A percentile compares a stretch with the other conserved stretches of the same genome.
Evolutionary conservation across 2,329 filamentous ascomycete genomes (phyloP).

Genomic region (Alternaria conjuncta): DNA sequence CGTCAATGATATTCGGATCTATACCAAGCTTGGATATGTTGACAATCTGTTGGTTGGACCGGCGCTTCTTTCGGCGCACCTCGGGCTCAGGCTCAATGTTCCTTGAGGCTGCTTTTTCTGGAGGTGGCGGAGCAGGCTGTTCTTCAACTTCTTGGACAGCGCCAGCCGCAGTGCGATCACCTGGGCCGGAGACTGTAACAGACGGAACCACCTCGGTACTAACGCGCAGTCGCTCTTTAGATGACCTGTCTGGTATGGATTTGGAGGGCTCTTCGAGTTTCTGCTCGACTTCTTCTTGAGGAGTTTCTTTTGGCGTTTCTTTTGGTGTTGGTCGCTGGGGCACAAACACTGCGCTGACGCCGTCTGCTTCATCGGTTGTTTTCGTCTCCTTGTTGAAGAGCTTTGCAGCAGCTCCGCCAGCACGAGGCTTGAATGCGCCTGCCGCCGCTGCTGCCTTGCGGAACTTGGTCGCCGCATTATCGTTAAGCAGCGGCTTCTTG

Average conservation of each 20-base stretch:
- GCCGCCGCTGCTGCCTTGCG: constrained; percentile 77
- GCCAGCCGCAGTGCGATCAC: constrained; percentile 25
- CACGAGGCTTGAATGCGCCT: constrained; percentile 81
- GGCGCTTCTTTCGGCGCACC: constrained; percentile 65
- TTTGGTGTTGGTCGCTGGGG: constrained; percentile 58
- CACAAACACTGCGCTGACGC: constrained; percentile 86
- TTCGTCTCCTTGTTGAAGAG: constrained; percentile 67
- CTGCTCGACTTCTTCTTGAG: constrained; percentile 35
- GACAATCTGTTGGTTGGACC: constrained; percentile 76
- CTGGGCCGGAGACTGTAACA: constrained; percentile 45
- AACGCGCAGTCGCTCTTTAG: constrained; percentile 38
- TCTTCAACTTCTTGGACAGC: constrained; percentile 29
- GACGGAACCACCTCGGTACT: constrained; percentile 43
- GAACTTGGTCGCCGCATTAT: constrained; percentile 76
- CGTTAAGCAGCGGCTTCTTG: constrained; percentile 74
- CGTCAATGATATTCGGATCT: constrained; percentile 77
- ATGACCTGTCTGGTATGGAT: constrained; percentile 31
- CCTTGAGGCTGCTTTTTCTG: constrained; percentile 30
- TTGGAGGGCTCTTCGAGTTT: constrained; percentile 32
- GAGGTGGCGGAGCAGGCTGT: constrained; percentile 47
- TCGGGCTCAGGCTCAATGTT: constrained; percentile 47
- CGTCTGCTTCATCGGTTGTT: constrained; percentile 75
- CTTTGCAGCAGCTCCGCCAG: constrained; percentile 84
- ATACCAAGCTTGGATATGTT: constrained; percentile 81
- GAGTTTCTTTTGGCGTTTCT: constrained; percentile 27